Conservation (phyloP, 257 asterid genomes). For the Henckelia pumila region DNA sequence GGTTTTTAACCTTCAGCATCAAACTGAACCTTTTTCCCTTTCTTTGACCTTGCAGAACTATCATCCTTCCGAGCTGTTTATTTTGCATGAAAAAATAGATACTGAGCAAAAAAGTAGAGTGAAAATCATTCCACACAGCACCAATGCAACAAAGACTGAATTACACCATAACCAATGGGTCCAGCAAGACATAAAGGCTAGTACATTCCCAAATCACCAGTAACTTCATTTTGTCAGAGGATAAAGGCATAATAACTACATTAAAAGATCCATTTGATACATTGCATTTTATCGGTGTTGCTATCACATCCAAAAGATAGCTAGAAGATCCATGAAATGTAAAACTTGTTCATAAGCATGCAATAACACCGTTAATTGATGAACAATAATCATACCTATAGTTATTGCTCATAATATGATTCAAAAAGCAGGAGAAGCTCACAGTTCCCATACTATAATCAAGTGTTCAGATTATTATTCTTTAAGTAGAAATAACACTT, state of each 20-base stretch:
- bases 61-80: constrained; percentile 51
- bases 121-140: background rate
- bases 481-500: too few species aligned
- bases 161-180: background rate
- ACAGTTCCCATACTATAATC: too few species aligned
- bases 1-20: constrained; percentile 50
- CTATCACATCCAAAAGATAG: background rate
- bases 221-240: constrained; percentile 15
- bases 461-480: background rate
- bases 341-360: background rate
- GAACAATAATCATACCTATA: background rate
- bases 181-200: constrained; percentile 7
- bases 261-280: background rate
- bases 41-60: constrained; percentile 43
- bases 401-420: background rate
- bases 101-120: background rate
- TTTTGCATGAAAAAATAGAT: constrained; percentile 24
- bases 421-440: too few species aligned
- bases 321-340: background rate
- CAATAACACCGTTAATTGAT: background rate
- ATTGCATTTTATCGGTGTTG: background rate
- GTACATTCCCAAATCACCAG: constrained; percentile 3
- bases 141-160: background rate
- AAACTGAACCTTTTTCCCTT: constrained; percentile 69
- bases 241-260: background rate